Conservation (phyloP, 163 green algal species). For the Volvox carteri region DNA sequence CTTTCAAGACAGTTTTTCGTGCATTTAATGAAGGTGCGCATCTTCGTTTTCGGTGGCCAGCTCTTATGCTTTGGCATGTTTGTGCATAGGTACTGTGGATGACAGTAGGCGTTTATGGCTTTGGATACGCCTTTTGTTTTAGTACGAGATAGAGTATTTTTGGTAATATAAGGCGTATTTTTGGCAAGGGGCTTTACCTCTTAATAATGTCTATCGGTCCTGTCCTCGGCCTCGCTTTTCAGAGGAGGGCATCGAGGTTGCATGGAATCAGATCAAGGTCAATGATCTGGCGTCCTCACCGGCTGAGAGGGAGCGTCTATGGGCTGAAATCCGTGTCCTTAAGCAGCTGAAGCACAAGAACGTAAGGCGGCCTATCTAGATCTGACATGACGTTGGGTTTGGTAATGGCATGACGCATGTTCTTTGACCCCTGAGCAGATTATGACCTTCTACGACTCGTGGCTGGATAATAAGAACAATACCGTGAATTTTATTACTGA, state of each 20-base stretch:
- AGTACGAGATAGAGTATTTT: too few species aligned
- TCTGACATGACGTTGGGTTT: too few species aligned
- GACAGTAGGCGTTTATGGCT: too few species aligned
- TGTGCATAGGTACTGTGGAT: too few species aligned
- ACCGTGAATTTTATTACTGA: constrained; percentile 99
- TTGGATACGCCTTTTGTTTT: too few species aligned
- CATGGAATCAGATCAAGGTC: constrained; percentile 96
- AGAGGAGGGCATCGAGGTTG: constrained; percentile 84
- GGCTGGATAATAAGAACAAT: constrained; percentile 91
- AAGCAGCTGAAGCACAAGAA: constrained; percentile 97
- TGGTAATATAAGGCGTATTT: too few species aligned
- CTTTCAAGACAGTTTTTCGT: constrained; percentile 98
- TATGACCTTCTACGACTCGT: constrained; percentile 98
- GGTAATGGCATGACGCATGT: too few species aligned
- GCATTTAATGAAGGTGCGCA: constrained; percentile 96
- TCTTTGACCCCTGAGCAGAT: constrained; percentile 88
- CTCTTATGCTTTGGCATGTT: too few species aligned
- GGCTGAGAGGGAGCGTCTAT: constrained; percentile 91
- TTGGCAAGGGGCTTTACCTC: neutral
- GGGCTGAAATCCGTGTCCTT: constrained; percentile 96
- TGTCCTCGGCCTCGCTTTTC: neutral
- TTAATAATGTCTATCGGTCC: neutral
- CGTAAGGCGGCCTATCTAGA: constrained; percentile 27
- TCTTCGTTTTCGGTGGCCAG: too few species aligned
- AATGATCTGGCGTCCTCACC: constrained; percentile 72